Percentiles rank a stretch among this genome's conserved stretches.
Evolutionary conservation across 202 grass and related monocot species (phyloP).

Genomic region (Digitaria exilis): DNA sequence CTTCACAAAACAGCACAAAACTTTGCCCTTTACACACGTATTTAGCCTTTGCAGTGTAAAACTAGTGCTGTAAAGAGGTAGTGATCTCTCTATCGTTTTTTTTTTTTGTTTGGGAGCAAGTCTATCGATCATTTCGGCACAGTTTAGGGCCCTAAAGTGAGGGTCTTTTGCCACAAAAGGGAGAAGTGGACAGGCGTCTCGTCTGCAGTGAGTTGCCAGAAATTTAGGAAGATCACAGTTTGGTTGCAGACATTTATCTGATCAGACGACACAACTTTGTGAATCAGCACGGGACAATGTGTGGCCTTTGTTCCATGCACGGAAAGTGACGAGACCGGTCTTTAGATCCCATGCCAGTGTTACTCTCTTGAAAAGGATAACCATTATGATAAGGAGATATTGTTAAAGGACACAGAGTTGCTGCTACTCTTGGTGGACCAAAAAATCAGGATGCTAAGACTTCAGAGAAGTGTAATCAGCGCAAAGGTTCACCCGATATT

Average conservation of each 20-base stretch:
- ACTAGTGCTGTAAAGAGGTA: background rate
- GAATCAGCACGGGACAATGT: background rate
- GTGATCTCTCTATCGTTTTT: background rate
- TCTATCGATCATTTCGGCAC: background rate
- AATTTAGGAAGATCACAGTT: background rate
- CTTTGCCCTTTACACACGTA: background rate
- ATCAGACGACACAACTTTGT: background rate
- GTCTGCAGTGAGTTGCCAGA: background rate
- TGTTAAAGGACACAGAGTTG: background rate
- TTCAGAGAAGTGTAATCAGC: background rate
- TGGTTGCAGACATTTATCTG: background rate
- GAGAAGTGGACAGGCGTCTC: background rate
- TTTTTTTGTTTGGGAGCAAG: too few relatives aligned
- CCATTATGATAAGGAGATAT: slow-evolving; percentile 2
- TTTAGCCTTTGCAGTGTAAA: slow-evolving; percentile 1
- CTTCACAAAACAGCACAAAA: background rate
- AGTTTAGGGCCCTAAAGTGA: background rate
- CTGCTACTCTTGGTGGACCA: background rate
- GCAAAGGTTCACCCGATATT: background rate
- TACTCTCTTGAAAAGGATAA: slow-evolving; percentile 16
- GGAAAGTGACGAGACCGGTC: background rate
- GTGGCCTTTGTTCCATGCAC: background rate
- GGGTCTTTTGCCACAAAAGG: background rate
- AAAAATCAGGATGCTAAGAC: background rate
- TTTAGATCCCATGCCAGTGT: background rate